These are phyloP conservation scores for Lentinula edodes DNA, from an alignment of 768 basidiomycete species.

Conservation along the genomic window DNA sequence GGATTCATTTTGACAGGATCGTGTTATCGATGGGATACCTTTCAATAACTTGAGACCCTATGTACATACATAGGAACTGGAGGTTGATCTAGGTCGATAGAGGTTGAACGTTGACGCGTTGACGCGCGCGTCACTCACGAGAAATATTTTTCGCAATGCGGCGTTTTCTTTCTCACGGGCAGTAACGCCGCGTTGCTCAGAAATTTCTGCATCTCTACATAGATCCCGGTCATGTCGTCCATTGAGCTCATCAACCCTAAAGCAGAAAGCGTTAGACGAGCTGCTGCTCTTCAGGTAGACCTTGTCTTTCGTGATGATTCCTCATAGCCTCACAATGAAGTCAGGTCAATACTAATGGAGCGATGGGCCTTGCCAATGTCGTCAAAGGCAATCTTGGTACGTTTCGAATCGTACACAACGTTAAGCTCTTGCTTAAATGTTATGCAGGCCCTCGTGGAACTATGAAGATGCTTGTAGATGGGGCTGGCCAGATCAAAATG, in stretches of 20 bases:
- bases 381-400: conserved; percentile 95
- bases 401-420: conserved; percentile 16
- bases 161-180: neutral
- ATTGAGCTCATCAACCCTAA: conserved; percentile 97
- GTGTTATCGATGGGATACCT: no score
- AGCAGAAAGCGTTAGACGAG: conserved; percentile 87
- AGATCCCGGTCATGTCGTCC: conserved; percentile 1
- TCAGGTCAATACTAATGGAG: conserved; percentile 88
- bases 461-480: conserved; percentile 99
- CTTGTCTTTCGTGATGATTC: conserved; percentile 14
- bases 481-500: conserved; percentile 98
- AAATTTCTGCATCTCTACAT: neutral
- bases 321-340: conserved; percentile 14
- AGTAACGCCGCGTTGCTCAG: neutral
- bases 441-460: conserved; percentile 87
- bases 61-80: no score
- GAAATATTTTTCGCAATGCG: neutral
- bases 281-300: conserved; percentile 86
- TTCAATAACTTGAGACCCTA: no score
- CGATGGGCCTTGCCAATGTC: conserved; percentile 95
- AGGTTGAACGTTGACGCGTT: no score
- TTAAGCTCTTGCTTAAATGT: neutral
- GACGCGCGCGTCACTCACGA: neutral
- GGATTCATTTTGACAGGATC: neutral
- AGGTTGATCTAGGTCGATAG: no score